phyloP scores from a whole-genome alignment of 169 alveolate genomes.

The Theileria luwenshuni region DNA sequence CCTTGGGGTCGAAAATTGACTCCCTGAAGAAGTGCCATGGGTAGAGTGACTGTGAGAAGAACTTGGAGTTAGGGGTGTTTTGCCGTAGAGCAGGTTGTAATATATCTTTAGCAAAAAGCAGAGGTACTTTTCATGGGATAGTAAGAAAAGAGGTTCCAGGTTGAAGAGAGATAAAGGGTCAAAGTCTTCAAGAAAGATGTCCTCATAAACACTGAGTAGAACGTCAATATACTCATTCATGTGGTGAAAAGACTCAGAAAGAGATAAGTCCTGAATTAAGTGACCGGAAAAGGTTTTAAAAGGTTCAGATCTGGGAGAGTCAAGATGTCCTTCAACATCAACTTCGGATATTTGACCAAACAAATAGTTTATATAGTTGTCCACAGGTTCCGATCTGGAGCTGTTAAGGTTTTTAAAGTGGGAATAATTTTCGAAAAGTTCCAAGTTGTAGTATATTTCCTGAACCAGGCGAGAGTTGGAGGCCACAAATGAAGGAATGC shows the following conservation, averaged over 20 bases:
- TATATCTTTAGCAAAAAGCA: constrained; percentile 11
- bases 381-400: no score
- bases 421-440: no score
- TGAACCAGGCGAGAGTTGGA: background rate
- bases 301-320: no score
- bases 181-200: constrained; percentile 11
- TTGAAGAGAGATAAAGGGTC: background rate
- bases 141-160: constrained; percentile 18
- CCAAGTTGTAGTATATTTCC: background rate
- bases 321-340: no score
- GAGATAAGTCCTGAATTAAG: no score
- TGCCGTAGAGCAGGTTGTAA: background rate
- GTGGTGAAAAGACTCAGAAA: background rate
- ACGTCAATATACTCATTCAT: constrained; percentile 29
- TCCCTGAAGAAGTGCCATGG: background rate
- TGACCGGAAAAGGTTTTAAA: no score
- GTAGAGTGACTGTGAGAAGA: background rate
- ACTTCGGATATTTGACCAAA: no score
- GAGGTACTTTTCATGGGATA: background rate
- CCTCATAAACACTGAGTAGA: background rate
- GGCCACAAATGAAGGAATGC: background rate
- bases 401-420: no score
- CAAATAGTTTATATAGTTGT: no score
- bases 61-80: background rate
- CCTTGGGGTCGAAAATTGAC: background rate